Evolutionary conservation across 2,329 filamentous ascomycete genomes (phyloP).

Genomic region (Verticillium zaregamsianum): DNA sequence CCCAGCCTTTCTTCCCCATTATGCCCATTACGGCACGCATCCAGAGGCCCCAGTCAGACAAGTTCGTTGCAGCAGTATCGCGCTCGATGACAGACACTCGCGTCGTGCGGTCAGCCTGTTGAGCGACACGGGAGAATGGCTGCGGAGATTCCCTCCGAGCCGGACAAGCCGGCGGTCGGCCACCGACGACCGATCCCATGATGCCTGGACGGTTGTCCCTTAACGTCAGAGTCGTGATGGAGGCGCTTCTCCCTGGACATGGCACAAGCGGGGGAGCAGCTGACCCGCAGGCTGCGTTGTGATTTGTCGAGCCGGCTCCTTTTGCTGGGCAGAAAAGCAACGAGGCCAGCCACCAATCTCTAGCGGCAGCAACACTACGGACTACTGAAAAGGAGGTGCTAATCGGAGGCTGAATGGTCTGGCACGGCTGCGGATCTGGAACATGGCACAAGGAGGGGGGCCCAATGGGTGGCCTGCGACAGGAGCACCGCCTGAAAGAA

Average conservation of each 20-base stretch:
- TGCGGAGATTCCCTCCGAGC: neutral
- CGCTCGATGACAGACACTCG: too few species aligned
- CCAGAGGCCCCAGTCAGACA: too few species aligned
- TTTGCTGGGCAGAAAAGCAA: constrained; percentile 3
- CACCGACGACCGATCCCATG: neutral
- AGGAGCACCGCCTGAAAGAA: neutral
- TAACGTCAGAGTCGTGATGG: neutral
- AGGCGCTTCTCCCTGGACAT: neutral
- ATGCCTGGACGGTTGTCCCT: neutral
- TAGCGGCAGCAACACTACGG: neutral
- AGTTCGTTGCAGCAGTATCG: too few species aligned
- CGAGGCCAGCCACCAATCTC: neutral
- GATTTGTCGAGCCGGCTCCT: neutral
- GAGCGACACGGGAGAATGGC: neutral
- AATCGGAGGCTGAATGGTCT: neutral
- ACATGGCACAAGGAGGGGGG: neutral
- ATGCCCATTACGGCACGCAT: too few species aligned
- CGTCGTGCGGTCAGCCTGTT: neutral
- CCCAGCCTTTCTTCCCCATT: too few species aligned
- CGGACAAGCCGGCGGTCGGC: neutral
- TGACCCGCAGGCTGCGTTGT: neutral
- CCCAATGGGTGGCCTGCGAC: neutral
- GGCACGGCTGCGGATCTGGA: neutral
- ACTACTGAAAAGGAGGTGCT: neutral
- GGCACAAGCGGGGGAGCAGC: neutral